Base-by-base conservation (phyloP, 345 rosid species). In the Trapa bicornis region DNA sequence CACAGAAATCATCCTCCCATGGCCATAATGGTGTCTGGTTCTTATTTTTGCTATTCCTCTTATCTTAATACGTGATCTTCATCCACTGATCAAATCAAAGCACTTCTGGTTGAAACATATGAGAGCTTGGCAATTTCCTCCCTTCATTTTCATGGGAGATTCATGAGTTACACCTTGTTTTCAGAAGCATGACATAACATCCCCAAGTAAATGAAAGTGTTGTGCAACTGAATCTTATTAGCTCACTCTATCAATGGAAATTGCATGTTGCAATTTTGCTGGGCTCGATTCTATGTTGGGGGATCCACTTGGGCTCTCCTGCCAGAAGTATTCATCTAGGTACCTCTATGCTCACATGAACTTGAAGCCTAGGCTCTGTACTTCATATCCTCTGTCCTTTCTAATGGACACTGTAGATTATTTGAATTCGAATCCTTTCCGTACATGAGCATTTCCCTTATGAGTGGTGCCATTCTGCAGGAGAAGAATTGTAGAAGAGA, bases 241-340 rank as follows among this genome's bases (percentile, higher is more conserved):
- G 29, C 29, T 22, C 29, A 22, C 29, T 22, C 29, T 22, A 22
- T 22, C 29, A 22, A 22, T 22, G 29, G 29, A 22, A 22, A 22
- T 22, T 22, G 29, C 29, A 22, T 22, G 29, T 22, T 22, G 29
- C 29, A 22, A 22, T 22, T 22, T 22, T 22, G 29, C 29, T 22
- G 29, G 29, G 29, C 29, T 22, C 29, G 29, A 22, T 22, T 22
- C 29, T 22, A 22, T 22, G 29, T 22, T 22, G 29, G 29, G 29
- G 29, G 29, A 22, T 22, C 29, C 29, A 94, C 99, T 2, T 94
- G 99, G 99, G 96, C 95, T 35, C 95, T 35, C 99, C 99, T 47
- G 99, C 97, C 97, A 94, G 87, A 94, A 94, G 80, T 91, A 86
- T 75, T 94, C 99, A 0, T 94, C 99, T 0, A 82, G 99, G 71